Percentiles rank a stretch among this genome's conserved stretches.
These are phyloP conservation scores for Pleurotus salmoneostramineus DNA, from an alignment of 768 basidiomycete species.

Conservation along the genomic window DNA sequence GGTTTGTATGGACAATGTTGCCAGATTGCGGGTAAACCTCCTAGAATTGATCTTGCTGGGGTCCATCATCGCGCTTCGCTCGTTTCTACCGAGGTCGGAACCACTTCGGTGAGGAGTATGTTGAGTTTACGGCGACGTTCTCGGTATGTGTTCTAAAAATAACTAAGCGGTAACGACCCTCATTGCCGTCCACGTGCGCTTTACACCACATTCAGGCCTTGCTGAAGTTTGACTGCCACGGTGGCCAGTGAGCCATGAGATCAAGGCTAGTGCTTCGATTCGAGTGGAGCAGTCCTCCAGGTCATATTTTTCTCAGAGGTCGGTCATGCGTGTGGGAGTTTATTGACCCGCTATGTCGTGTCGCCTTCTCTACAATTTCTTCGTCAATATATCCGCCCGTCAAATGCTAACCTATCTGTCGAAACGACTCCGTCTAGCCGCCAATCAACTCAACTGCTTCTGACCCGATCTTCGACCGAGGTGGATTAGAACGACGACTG, in stretches of 20 bases:
- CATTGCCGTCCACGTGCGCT: neutral
- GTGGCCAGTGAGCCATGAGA: neutral
- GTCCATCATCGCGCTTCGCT: neutral
- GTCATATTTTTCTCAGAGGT: neutral
- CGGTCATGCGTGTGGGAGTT: neutral
- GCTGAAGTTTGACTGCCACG: neutral
- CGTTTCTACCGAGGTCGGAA: constrained; percentile 7
- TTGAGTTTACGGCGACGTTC: neutral
- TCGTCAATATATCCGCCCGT: neutral
- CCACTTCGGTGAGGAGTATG: constrained; percentile 1
- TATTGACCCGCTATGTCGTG: neutral
- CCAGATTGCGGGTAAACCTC: neutral
- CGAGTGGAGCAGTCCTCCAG: neutral
- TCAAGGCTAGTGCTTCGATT: neutral
- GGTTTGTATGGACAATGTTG: neutral
- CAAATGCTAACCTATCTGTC: neutral
- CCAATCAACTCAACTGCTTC: neutral
- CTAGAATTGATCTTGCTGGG: neutral
- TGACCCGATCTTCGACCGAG: constrained; percentile 7
- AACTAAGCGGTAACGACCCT: constrained; percentile 3
- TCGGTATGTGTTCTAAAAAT: constrained; percentile 1
- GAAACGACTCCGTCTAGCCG: neutral
- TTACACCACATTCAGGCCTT: neutral
- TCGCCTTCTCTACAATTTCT: neutral
- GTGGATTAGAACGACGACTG: neutral